phyloP scores from a whole-genome alignment of 441 rosid species.

The Populus trichocarpa region DNA sequence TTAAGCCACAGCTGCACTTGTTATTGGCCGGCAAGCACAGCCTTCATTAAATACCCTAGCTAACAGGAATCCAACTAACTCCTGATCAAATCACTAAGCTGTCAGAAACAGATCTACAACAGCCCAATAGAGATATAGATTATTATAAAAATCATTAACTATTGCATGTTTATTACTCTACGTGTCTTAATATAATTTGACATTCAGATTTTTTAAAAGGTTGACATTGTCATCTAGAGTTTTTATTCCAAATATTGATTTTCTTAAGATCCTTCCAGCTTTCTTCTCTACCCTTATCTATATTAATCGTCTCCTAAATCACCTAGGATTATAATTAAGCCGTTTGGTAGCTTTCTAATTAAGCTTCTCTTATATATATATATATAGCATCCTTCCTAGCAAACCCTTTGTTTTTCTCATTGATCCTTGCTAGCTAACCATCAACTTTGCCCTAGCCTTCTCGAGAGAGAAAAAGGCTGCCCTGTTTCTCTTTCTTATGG shows the following conservation, averaged over 20 bases:
- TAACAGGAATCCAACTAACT: not conserved
- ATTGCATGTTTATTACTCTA: not conserved
- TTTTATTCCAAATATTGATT: not conserved
- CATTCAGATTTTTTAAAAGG: not conserved
- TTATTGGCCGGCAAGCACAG: conserved; percentile 24
- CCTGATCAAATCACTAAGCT: not conserved
- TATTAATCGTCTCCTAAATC: not conserved
- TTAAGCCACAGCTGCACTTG: conserved; percentile 14
- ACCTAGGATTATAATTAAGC: too few species aligned
- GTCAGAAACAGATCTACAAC: not conserved
- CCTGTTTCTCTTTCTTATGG: not conserved
- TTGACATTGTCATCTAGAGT: not conserved
- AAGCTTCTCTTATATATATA: not conserved
- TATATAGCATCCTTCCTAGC: not conserved
- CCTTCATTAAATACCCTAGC: not conserved
- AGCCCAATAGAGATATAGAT: not conserved
- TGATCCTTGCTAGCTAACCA: not conserved
- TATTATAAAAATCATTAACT: not conserved
- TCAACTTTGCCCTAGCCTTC: not conserved
- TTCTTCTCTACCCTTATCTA: not conserved
- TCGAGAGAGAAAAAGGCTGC: not conserved
- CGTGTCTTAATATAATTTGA: conserved; percentile 4
- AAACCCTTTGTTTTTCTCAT: not conserved
- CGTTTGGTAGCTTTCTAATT: not conserved
- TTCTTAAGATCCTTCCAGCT: not conserved